Conservation (phyloP, 2,329 filamentous ascomycete species). For the Exophiala phaeomuriformis region DNA sequence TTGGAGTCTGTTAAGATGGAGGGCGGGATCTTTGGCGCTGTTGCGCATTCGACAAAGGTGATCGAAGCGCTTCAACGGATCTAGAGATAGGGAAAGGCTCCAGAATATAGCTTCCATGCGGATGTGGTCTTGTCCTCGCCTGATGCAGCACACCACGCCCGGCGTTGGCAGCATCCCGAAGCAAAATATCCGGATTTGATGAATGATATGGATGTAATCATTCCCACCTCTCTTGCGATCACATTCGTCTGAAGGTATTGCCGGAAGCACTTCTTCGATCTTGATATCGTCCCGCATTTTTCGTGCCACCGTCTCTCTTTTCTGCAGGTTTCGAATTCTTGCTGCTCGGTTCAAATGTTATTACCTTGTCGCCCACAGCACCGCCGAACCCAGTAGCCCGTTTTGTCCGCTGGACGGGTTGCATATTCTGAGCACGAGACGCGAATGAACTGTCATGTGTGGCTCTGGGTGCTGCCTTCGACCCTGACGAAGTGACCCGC, state of each 20-base stretch:
- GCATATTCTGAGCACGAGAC: slow-evolving; percentile 45
- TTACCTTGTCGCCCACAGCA: slow-evolving; percentile 47
- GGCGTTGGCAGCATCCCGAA: too few relatives aligned
- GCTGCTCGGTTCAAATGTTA: slow-evolving; percentile 52
- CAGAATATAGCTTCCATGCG: too few relatives aligned
- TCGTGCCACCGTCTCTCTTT: slow-evolving; percentile 16
- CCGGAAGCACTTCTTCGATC: slow-evolving; percentile 44
- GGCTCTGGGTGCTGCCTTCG: slow-evolving; percentile 32
- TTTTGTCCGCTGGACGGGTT: slow-evolving; percentile 31
- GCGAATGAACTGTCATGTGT: slow-evolving; percentile 51
- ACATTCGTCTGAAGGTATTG: slow-evolving; percentile 44
- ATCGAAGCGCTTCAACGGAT: slow-evolving; percentile 25
- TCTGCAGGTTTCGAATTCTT: slow-evolving; percentile 33
- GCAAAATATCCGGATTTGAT: neutral
- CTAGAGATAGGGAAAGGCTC: neutral
- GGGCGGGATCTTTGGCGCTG: slow-evolving; percentile 41
- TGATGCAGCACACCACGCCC: too few relatives aligned
- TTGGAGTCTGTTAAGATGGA: slow-evolving; percentile 43
- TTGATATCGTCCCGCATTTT: slow-evolving; percentile 29
- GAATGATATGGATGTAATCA: too few relatives aligned
- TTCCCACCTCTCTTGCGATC: neutral
- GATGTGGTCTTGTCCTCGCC: too few relatives aligned
- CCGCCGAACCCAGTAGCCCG: slow-evolving; percentile 27
- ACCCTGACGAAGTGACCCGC: slow-evolving; percentile 48
- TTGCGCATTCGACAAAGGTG: slow-evolving; percentile 35